phyloP scores from a whole-genome alignment of 495 filamentous ascomycete genomes.

The Hypoxylon trugodes region DNA sequence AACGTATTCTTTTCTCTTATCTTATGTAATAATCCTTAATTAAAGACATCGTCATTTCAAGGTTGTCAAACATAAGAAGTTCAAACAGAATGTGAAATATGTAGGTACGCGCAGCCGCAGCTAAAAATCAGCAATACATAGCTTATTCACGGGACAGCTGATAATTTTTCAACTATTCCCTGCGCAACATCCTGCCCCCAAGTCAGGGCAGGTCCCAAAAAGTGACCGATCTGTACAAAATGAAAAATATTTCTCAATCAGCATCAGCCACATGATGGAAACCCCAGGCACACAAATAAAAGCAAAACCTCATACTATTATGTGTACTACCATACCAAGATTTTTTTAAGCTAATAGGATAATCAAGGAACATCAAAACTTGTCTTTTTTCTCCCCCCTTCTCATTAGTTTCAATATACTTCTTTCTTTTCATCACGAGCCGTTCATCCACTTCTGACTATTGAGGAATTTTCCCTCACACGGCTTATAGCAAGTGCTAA shows the following conservation, averaged over 20 bases:
- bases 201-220: slow-evolving; percentile 13
- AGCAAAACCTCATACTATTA: slow-evolving; percentile 33
- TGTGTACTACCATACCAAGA: slow-evolving; percentile 26
- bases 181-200: too few species aligned
- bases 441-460: not conserved
- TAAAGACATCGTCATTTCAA: too few species aligned
- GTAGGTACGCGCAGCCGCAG: too few species aligned
- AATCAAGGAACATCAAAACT: slow-evolving; percentile 12
- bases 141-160: too few species aligned
- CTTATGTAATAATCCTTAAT: too few species aligned
- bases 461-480: not conserved
- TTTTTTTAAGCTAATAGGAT: slow-evolving; percentile 4
- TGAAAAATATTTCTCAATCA: slow-evolving; percentile 38
- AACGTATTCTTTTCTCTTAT: too few species aligned
- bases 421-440: slow-evolving; percentile 8
- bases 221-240: slow-evolving; percentile 30
- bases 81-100: too few species aligned
- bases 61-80: too few species aligned
- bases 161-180: too few species aligned
- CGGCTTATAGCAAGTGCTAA: slow-evolving; percentile 17
- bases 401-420: not conserved
- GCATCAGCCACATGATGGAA: slow-evolving; percentile 44
- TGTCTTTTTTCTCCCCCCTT: not conserved
- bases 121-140: too few species aligned
- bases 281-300: slow-evolving; percentile 33